Evolutionary conservation across 441 rosid genomes (phyloP).

Genomic region (California macrophylla): DNA sequence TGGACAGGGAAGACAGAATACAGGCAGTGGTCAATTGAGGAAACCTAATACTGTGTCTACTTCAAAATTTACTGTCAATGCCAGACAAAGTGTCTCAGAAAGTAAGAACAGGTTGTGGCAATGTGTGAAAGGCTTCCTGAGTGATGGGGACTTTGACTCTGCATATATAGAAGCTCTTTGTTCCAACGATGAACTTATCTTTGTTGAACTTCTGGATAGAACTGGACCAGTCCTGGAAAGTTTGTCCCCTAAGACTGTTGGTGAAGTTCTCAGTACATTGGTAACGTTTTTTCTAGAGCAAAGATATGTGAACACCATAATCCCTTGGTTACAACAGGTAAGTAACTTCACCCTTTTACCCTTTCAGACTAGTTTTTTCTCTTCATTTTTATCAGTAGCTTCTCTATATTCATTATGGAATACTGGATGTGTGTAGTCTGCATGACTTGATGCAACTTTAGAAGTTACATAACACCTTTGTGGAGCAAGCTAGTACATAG

Average conservation of each 20-base stretch:
- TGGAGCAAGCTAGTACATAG: neutral
- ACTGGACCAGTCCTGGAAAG: slow-evolving; percentile 77
- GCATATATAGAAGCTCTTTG: slow-evolving; percentile 68
- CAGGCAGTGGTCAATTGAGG: slow-evolving; percentile 22
- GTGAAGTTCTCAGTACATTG: slow-evolving; percentile 53
- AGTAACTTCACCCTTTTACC: slow-evolving; percentile 23
- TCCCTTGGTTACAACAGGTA: slow-evolving; percentile 91
- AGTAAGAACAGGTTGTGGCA: slow-evolving; percentile 41
- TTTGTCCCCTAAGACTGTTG: slow-evolving; percentile 49
- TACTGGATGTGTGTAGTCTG: neutral
- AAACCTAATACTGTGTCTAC: slow-evolving; percentile 31
- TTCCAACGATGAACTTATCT: slow-evolving; percentile 50
- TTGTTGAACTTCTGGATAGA: slow-evolving; percentile 69
- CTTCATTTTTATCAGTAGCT: neutral
- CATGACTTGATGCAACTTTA: neutral
- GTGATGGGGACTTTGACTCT: slow-evolving; percentile 66
- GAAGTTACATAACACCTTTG: too few species aligned
- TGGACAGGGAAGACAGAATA: slow-evolving; percentile 31
- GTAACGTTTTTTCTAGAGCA: slow-evolving; percentile 54
- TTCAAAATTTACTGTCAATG: slow-evolving; percentile 24
- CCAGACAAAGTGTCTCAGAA: slow-evolving; percentile 29
- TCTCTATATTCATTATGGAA: neutral
- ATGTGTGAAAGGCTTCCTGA: slow-evolving; percentile 40
- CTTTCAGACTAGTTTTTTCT: slow-evolving; percentile 8
- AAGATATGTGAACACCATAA: slow-evolving; percentile 46